Percentiles rank a stretch among this genome's conserved stretches.
phyloP scores from a whole-genome alignment of 2,329 filamentous ascomycete genomes.

The Colletotrichum cuscutae region DNA sequence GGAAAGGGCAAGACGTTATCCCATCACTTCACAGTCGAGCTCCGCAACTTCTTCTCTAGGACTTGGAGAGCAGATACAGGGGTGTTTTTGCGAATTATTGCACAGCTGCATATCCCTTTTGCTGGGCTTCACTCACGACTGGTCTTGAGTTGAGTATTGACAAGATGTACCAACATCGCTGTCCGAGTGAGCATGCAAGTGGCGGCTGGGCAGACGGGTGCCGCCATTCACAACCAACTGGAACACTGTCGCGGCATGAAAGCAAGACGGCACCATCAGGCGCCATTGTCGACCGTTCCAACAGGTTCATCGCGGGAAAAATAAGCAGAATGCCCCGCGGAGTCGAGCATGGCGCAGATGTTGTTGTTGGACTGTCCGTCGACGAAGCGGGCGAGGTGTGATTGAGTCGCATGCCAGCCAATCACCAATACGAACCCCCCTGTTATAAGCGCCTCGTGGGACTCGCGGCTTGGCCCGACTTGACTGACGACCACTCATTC shows the following conservation, averaged over 20 bases:
- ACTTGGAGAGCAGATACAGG: constrained; percentile 12
- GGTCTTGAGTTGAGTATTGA: background rate
- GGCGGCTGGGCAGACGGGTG: constrained; percentile 9
- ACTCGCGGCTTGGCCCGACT: constrained; percentile 12
- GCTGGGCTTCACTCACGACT: background rate
- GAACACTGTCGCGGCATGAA: constrained; percentile 22
- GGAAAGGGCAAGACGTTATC: constrained; percentile 16
- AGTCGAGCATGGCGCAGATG: background rate
- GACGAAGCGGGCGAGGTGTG: constrained; percentile 29
- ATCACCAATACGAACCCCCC: constrained; percentile 23
- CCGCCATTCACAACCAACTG: constrained; percentile 12
- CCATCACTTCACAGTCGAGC: constrained; percentile 14
- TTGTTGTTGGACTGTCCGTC: constrained; percentile 1
- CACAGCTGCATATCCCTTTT: background rate
- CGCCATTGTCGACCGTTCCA: constrained; percentile 15
- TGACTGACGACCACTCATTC: constrained; percentile 25
- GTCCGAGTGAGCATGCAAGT: constrained; percentile 14
- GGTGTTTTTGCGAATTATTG: background rate
- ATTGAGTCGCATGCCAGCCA: constrained; percentile 34
- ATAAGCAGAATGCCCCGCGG: constrained; percentile 3
- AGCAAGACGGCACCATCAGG: constrained; percentile 16
- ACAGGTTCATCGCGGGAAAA: constrained; percentile 4
- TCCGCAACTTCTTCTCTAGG: background rate
- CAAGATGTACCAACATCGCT: constrained; percentile 5
- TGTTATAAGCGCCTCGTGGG: constrained; percentile 31